Evolutionary conservation across 2,329 filamentous ascomycete genomes (phyloP), one percentile per base, ranked within the genome.

Genomic region (Talaromyces pinophilus): DNA sequence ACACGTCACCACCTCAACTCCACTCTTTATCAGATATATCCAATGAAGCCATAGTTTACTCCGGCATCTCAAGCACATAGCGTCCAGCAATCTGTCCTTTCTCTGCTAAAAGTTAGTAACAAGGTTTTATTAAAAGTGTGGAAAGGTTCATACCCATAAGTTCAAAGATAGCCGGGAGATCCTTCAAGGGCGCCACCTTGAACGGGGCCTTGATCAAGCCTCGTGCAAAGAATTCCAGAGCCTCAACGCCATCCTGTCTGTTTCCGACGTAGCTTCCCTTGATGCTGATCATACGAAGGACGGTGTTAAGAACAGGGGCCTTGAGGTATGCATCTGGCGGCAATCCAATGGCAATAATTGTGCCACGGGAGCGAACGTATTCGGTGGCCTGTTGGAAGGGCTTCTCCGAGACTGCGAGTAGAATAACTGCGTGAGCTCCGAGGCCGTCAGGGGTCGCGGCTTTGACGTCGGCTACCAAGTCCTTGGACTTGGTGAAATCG

Each of bases 231-330:
- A 97, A 97, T 71, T 97, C 93, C 68, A 98, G 84, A 2, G 94
- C 93, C 83, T 98, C 94, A 62, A 89, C 87, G 0, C 89, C 90
- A 78, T 98, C 94, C 77, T 90, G 88, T 72, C 94, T 87, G 84
- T 97, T 97, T 66, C 94, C 94, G 71, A 98, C 94, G 77, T 97
- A 97, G 72, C 89, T 92, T 68, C 93, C 93, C 83, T 92, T 92
- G 84, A 98, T 97, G 73, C 81, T 89, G 82, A 97, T 89, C 92
- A 97, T 97, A 81, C 89, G 85, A 75, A 94, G 85, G 69, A 97
- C 94, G 8, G 90, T 92, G 76, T 93, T 89, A 78, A 97, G 97
- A 66, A 97, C 93, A 44, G 92, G 91, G 1, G 93, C 93, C 72
- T 86, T 87, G 70, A 97, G 86, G 79, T 85, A 91, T 1, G 93